Conservation (phyloP, 2,329 filamentous ascomycete species). For the Sclerotiophoma versabilis region DNA sequence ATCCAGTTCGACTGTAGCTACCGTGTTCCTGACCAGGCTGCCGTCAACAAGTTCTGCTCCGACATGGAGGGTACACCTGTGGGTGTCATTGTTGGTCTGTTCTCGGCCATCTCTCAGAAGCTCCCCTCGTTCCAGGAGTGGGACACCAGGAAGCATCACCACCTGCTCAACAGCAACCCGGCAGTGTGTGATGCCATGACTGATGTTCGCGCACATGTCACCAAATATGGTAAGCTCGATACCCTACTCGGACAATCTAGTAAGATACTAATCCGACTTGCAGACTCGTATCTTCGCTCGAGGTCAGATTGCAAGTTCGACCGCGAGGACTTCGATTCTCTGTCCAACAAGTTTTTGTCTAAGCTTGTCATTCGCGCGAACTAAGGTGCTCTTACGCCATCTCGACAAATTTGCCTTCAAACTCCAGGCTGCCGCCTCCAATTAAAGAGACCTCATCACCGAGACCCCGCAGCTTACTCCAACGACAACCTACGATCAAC, state of each 20-base stretch:
- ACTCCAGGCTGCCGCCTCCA: slow-evolving; percentile 26
- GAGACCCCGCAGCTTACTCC: slow-evolving; percentile 34
- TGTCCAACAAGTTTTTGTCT: slow-evolving; percentile 97
- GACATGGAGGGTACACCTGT: slow-evolving; percentile 98
- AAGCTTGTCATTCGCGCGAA: slow-evolving; percentile 96
- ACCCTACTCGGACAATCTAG: slow-evolving; percentile 9
- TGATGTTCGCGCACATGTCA: slow-evolving; percentile 89
- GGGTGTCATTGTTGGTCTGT: slow-evolving; percentile 93
- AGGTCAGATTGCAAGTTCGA: slow-evolving; percentile 85
- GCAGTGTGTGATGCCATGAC: slow-evolving; percentile 96
- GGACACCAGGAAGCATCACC: slow-evolving; percentile 90
- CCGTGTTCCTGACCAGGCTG: slow-evolving; percentile 81
- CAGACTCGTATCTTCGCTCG: slow-evolving; percentile 86
- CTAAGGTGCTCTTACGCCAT: slow-evolving; percentile 53
- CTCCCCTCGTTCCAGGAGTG: slow-evolving; percentile 91
- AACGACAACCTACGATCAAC: slow-evolving; percentile 40
- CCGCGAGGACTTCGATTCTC: slow-evolving; percentile 88
- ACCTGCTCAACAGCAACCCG: slow-evolving; percentile 86
- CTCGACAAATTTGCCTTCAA: slow-evolving; percentile 20
- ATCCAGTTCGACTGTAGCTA: slow-evolving; percentile 99
- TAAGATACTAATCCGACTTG: slow-evolving; percentile 51
- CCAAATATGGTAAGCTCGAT: slow-evolving; percentile 81
- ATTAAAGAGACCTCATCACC: slow-evolving; percentile 37
- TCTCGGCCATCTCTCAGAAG: slow-evolving; percentile 98
- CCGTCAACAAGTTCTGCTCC: slow-evolving; percentile 91